These are phyloP conservation scores for Trebouxia sp. DNA, from an alignment of 139 green algal species.

Conservation along the genomic window DNA sequence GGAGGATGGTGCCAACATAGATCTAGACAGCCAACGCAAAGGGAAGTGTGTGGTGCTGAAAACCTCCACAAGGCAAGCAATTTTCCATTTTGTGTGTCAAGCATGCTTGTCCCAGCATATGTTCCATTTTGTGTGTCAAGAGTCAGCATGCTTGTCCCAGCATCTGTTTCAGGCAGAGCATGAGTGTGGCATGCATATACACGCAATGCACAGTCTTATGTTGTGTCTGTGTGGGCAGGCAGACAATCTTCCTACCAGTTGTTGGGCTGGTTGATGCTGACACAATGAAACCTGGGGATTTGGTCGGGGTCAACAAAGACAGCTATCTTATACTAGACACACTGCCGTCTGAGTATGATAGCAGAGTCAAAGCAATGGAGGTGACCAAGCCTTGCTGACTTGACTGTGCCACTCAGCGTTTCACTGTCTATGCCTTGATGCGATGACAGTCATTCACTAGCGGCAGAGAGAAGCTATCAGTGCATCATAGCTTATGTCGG, in stretches of 20 bases:
- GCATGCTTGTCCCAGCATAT: neutral
- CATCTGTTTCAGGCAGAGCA: too few species aligned
- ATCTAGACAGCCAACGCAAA: slow-evolving; percentile 88
- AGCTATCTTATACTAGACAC: slow-evolving; percentile 98
- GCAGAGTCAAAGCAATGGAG: slow-evolving; percentile 93
- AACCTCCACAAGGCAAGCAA: slow-evolving; percentile 95
- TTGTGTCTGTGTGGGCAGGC: slow-evolving; percentile 45
- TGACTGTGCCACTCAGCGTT: too few species aligned
- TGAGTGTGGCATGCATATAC: too few species aligned
- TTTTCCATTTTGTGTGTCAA: slow-evolving; percentile 68
- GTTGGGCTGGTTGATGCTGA: slow-evolving; percentile 94
- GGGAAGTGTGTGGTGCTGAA: slow-evolving; percentile 99
- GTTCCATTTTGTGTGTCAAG: neutral
- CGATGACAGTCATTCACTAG: too few species aligned
- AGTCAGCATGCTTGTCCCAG: too few species aligned
- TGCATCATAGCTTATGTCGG: too few species aligned
- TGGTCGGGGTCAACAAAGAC: slow-evolving; percentile 99
- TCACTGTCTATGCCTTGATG: too few species aligned
- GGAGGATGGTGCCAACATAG: slow-evolving; percentile 70
- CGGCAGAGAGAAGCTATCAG: too few species aligned
- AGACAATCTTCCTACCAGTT: slow-evolving; percentile 99
- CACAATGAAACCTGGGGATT: slow-evolving; percentile 83
- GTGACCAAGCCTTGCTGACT: slow-evolving; percentile 53
- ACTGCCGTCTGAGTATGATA: slow-evolving; percentile 98
- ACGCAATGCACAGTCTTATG: too few species aligned